Evolutionary conservation across 257 asterid species (phyloP).

Genomic region (Leonotis leonurus): DNA sequence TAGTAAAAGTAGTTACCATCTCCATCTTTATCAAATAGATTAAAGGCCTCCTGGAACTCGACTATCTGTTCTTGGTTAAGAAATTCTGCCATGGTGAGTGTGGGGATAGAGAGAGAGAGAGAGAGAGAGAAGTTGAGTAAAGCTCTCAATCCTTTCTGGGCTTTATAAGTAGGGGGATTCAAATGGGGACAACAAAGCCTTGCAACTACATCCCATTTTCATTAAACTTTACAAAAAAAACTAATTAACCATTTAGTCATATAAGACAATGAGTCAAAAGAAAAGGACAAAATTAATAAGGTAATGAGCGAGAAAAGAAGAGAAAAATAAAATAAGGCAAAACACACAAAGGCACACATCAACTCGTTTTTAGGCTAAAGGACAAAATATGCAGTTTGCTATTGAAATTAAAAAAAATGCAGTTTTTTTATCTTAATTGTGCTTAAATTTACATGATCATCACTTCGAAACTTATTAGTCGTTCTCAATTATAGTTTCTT

Average conservation of each 20-base stretch:
- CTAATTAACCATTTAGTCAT: background rate
- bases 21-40: constrained; percentile 39
- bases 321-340: too few relatives aligned
- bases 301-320: too few relatives aligned
- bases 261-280: constrained; percentile 11
- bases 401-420: too few relatives aligned
- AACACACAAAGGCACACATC: too few relatives aligned
- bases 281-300: background rate
- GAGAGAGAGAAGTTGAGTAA: constrained; percentile 26
- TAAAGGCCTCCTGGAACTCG: constrained; percentile 34
- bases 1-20: constrained; percentile 22
- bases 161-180: constrained; percentile 30
- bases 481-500: too few relatives aligned
- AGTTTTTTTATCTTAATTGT: too few relatives aligned
- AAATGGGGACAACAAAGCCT: constrained; percentile 21
- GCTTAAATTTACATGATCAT: too few relatives aligned
- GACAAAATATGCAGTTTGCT: too few relatives aligned
- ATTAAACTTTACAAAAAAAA: constrained; percentile 16
- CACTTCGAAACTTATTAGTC: too few relatives aligned
- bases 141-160: constrained; percentile 40
- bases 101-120: too few relatives aligned
- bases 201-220: constrained; percentile 22
- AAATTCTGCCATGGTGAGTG: constrained; percentile 24
- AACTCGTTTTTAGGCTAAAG: too few relatives aligned
- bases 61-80: constrained; percentile 30